phyloP scores from a whole-genome alignment of 2,329 filamentous ascomycete genomes.

The Aspergillus hortae region DNA sequence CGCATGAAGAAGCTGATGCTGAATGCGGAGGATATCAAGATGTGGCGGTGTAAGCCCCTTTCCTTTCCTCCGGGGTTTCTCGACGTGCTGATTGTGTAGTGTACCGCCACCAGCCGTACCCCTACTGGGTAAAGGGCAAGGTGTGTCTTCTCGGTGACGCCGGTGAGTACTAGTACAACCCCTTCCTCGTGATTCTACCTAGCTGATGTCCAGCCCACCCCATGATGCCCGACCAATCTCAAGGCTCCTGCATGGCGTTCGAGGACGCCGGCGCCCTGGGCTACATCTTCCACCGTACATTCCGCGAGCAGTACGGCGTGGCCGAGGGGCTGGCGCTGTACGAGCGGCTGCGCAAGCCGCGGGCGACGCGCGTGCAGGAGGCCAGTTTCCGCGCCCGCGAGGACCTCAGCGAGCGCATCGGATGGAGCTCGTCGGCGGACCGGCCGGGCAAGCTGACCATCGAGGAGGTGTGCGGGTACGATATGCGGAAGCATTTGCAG shows the following conservation, averaged over 20 bases:
- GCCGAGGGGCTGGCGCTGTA: conserved; percentile 23
- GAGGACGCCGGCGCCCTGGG: conserved; percentile 41
- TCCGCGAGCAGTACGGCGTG: conserved; percentile 16
- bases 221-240: conserved; percentile 31
- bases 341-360: conserved; percentile 25
- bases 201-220: conserved; percentile 22
- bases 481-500: conserved; percentile 5
- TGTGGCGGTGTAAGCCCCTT: conserved; percentile 25
- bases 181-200: not conserved
- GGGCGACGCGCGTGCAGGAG: conserved; percentile 29
- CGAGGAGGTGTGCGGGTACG: conserved; percentile 32
- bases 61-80: no score
- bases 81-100: conserved; percentile 14
- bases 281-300: conserved; percentile 29
- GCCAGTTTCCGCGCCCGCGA: conserved; percentile 25
- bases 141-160: conserved; percentile 29
- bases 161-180: conserved; percentile 6
- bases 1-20: conserved; percentile 19
- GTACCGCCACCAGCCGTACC: conserved; percentile 25
- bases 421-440: conserved; percentile 24
- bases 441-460: conserved; percentile 29
- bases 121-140: conserved; percentile 26
- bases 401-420: conserved; percentile 27
- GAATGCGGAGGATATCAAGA: conserved; percentile 24
- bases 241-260: conserved; percentile 39